Percentiles rank a stretch among this genome's conserved stretches.
phyloP scores from a whole-genome alignment of 768 basidiomycete species.

The Psilocybe tampanensis region DNA sequence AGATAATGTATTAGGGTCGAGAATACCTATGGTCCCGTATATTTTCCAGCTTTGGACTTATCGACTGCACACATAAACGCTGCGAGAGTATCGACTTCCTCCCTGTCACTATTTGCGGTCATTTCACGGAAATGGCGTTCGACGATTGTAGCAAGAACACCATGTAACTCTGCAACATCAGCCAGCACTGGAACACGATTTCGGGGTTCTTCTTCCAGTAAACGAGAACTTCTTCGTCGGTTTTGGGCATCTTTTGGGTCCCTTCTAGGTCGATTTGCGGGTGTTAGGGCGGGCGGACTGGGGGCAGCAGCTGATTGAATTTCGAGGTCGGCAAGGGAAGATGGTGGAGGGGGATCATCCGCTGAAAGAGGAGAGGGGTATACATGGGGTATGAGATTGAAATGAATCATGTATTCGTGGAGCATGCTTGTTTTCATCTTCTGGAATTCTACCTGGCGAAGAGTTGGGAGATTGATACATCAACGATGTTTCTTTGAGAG shows the following conservation, averaged over 20 bases:
- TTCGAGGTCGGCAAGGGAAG: slow-evolving; percentile 53
- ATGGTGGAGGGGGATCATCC: slow-evolving; percentile 73
- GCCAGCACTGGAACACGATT: slow-evolving; percentile 66
- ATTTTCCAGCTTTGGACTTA: slow-evolving; percentile 45
- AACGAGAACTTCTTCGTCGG: slow-evolving; percentile 70
- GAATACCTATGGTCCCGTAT: slow-evolving; percentile 9
- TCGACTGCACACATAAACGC: slow-evolving; percentile 80
- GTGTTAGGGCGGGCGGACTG: slow-evolving; percentile 54
- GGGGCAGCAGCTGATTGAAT: slow-evolving; percentile 49
- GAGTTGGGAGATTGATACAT: not conserved
- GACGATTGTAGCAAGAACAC: slow-evolving; percentile 65
- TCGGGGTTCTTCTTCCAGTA: slow-evolving; percentile 65
- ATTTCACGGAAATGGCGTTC: slow-evolving; percentile 75
- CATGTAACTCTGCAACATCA: slow-evolving; percentile 70
- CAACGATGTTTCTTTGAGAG: slow-evolving; percentile 1
- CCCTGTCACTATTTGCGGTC: slow-evolving; percentile 48
- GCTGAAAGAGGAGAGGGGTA: slow-evolving; percentile 69
- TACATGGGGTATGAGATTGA: slow-evolving; percentile 70
- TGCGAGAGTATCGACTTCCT: slow-evolving; percentile 82
- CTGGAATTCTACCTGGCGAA: slow-evolving; percentile 69
- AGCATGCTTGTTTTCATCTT: slow-evolving; percentile 66
- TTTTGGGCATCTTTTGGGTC: slow-evolving; percentile 58
- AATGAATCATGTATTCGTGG: slow-evolving; percentile 73
- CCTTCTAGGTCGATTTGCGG: slow-evolving; percentile 74
- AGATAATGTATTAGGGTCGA: not conserved